These are phyloP conservation scores for Parathielavia appendiculata DNA, from an alignment of 495 filamentous ascomycete genomes.

Conservation along the genomic window DNA sequence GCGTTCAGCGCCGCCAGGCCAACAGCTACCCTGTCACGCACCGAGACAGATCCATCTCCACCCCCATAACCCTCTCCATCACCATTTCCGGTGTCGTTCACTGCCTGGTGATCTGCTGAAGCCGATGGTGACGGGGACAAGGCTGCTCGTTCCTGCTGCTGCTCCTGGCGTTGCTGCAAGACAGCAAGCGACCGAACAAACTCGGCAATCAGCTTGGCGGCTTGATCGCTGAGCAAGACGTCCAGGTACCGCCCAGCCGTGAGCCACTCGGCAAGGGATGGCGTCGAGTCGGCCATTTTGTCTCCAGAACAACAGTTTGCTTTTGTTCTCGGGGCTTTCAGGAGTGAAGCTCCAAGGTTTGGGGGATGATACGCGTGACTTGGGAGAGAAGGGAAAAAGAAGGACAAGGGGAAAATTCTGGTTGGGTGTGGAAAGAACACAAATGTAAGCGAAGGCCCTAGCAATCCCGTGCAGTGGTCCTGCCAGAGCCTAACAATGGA, in stretches of 20 bases:
- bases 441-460: no score
- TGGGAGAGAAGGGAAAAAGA: neutral
- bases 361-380: no score
- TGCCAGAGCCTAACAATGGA: no score
- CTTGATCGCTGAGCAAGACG: conserved; percentile 19
- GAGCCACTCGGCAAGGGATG: conserved; percentile 12
- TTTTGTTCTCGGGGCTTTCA: neutral
- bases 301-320: no score
- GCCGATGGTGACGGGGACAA: conserved; percentile 49
- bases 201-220: conserved; percentile 16
- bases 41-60: neutral
- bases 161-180: neutral
- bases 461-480: neutral
- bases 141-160: conserved; percentile 38
- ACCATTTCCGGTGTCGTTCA: neutral
- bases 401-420: neutral
- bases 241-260: conserved; percentile 24
- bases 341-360: no score
- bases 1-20: conserved; percentile 68
- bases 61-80: conserved; percentile 28
- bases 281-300: neutral
- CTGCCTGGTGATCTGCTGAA: neutral
- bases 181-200: conserved; percentile 8
- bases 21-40: conserved; percentile 41
- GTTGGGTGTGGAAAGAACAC: no score